Evolutionary conservation across 2,329 filamentous ascomycete species (phyloP).

Genomic region (Conoideocrella luteorostrata): DNA sequence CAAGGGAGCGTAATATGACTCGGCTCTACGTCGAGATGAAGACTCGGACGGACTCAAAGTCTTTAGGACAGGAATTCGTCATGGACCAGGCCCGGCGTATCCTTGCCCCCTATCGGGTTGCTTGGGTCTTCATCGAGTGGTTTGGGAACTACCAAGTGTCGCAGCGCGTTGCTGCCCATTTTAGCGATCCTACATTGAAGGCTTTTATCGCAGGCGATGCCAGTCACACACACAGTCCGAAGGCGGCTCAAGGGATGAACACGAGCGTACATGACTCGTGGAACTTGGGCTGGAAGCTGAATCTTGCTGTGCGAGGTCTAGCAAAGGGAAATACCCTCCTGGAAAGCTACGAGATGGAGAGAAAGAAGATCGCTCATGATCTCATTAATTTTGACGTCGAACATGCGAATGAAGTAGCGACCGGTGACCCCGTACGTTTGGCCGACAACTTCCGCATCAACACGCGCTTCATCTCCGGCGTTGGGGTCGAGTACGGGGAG

Average conservation of each 20-base stretch:
- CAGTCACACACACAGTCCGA: conserved; percentile 1
- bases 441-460: background rate
- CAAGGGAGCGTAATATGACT: conserved; percentile 18
- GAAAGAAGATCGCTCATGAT: conserved; percentile 38
- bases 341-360: conserved; percentile 40
- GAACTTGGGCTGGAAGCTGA: conserved; percentile 1
- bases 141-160: conserved; percentile 5
- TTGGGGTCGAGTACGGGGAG: background rate
- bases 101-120: conserved; percentile 27
- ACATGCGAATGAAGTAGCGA: background rate
- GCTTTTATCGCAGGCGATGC: conserved; percentile 2
- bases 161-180: background rate
- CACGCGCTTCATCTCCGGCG: background rate
- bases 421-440: background rate
- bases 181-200: background rate
- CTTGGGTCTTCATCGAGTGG: background rate
- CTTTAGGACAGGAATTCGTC: conserved; percentile 40
- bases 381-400: conserved; percentile 36
- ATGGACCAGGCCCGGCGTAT: conserved; percentile 45
- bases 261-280: background rate
- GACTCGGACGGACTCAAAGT: too few species aligned
- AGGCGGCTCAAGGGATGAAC: conserved; percentile 3
- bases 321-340: conserved; percentile 19
- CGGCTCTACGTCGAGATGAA: conserved; percentile 16
- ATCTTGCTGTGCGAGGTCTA: conserved; percentile 8